Evolutionary conservation across 1,139 yeast species (phyloP).

Genomic region (Protomyces lactucae-debilis): DNA sequence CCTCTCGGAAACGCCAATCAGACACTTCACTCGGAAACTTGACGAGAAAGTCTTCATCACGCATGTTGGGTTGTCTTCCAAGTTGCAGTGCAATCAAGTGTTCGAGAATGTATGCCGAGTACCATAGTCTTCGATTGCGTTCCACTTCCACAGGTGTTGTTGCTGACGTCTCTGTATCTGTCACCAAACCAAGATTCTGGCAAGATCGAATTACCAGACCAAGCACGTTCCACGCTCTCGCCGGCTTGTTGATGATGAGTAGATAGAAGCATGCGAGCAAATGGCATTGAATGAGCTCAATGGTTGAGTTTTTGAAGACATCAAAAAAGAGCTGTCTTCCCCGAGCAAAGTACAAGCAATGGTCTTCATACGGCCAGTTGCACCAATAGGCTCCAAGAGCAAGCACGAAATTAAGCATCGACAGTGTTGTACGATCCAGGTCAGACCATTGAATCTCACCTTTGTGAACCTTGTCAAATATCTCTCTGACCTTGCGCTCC

Average conservation of each 20-base stretch:
- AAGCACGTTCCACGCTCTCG: slow-evolving; percentile 29
- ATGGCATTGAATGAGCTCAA: slow-evolving; percentile 30
- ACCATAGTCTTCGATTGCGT: slow-evolving; percentile 30
- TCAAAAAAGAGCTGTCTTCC: slow-evolving; percentile 31
- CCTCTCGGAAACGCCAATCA: slow-evolving; percentile 28
- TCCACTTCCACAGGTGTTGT: slow-evolving; percentile 30
- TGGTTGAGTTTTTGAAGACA: slow-evolving; percentile 30
- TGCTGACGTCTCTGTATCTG: slow-evolving; percentile 26
- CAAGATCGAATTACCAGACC: slow-evolving; percentile 31
- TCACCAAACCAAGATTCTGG: slow-evolving; percentile 31
- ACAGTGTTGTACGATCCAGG: slow-evolving; percentile 28
- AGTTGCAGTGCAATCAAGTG: slow-evolving; percentile 30
- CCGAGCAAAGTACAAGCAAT: slow-evolving; percentile 30
- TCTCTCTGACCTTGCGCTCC: slow-evolving; percentile 18
- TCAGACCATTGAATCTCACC: slow-evolving; percentile 25
- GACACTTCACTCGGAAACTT: slow-evolving; percentile 31
- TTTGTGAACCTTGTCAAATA: slow-evolving; percentile 14
- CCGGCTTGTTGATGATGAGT: slow-evolving; percentile 29
- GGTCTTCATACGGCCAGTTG: slow-evolving; percentile 29
- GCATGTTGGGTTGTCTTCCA: slow-evolving; percentile 31
- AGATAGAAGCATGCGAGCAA: slow-evolving; percentile 31
- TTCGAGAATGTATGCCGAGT: slow-evolving; percentile 31
- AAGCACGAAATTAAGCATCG: slow-evolving; percentile 29
- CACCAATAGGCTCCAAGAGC: slow-evolving; percentile 29
- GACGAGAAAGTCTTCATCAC: slow-evolving; percentile 28